Percentiles rank a stretch among this genome's conserved stretches.
Conservation (phyloP, 306 rosid genomes). For the Hylodesmum podocarpum region DNA sequence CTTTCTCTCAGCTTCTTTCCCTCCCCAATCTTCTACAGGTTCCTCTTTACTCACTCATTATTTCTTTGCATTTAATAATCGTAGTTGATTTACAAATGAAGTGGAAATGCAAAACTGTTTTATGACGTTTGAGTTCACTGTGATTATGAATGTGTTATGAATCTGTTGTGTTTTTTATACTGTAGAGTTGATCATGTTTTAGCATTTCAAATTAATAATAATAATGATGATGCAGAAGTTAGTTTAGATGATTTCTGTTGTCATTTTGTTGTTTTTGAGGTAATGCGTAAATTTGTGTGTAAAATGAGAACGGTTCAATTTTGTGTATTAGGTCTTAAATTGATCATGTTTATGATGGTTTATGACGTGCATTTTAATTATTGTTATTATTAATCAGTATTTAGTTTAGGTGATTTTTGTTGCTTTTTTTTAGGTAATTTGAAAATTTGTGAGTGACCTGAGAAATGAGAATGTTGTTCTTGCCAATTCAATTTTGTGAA, state of each 20-base stretch:
- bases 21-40: slow-evolving; percentile 77
- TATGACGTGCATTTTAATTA: not conserved
- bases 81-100: not conserved
- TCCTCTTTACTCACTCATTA: not conserved
- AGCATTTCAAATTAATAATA: not conserved
- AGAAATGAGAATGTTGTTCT: not conserved
- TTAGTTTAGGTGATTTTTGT: not conserved
- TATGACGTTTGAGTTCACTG: not conserved
- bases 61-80: not conserved
- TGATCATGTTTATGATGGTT: too few relatives aligned
- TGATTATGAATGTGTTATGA: not conserved
- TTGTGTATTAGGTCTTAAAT: too few relatives aligned
- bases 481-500: not conserved
- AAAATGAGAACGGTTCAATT: too few relatives aligned
- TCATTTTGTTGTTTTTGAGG: too few relatives aligned
- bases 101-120: not conserved
- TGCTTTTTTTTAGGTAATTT: not conserved
- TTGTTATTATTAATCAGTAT: not conserved
- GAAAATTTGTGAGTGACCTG: not conserved
- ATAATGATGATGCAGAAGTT: too few relatives aligned
- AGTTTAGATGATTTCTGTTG: too few relatives aligned
- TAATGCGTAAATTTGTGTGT: too few relatives aligned
- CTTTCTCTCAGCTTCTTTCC: slow-evolving; percentile 88
- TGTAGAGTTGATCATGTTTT: not conserved
- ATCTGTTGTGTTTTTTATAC: not conserved